Conservation (phyloP, 306 rosid species). For the Vigna trinervia region DNA sequence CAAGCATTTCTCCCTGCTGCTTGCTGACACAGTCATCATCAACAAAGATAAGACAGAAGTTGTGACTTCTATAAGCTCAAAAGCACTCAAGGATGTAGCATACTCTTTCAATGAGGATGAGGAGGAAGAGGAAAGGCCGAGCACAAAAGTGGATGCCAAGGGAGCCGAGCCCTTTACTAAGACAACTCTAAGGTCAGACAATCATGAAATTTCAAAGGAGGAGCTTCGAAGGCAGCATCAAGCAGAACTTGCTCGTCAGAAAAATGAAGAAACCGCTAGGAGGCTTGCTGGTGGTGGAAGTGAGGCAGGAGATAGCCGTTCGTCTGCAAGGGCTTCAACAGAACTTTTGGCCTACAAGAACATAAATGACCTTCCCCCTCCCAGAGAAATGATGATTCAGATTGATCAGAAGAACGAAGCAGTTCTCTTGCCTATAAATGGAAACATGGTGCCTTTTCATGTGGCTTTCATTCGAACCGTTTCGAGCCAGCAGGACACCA, state of each 20-base stretch:
- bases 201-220: slow-evolving; percentile 90
- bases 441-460: slow-evolving; percentile 94
- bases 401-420: slow-evolving; percentile 93
- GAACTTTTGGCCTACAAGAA: slow-evolving; percentile 87
- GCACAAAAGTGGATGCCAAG: slow-evolving; percentile 47
- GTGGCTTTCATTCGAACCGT: slow-evolving; percentile 88
- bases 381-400: slow-evolving; percentile 87
- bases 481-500: slow-evolving; percentile 74
- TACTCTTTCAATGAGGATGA: slow-evolving; percentile 92
- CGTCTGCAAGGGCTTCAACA: slow-evolving; percentile 57
- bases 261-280: slow-evolving; percentile 97
- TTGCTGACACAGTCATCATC: slow-evolving; percentile 82
- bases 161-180: slow-evolving; percentile 63
- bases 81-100: slow-evolving; percentile 82
- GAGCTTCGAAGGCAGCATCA: slow-evolving; percentile 96
- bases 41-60: slow-evolving; percentile 75
- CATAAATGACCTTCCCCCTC: slow-evolving; percentile 80
- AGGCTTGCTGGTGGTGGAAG: slow-evolving; percentile 86
- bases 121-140: slow-evolving; percentile 74
- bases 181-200: slow-evolving; percentile 91
- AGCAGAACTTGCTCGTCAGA: slow-evolving; percentile 98
- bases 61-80: slow-evolving; percentile 68
- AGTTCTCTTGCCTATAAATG: slow-evolving; percentile 85
- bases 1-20: slow-evolving; percentile 73
- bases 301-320: slow-evolving; percentile 67